phyloP scores from a whole-genome alignment of 139 green algal genomes.

The Picocystis salinarum region DNA sequence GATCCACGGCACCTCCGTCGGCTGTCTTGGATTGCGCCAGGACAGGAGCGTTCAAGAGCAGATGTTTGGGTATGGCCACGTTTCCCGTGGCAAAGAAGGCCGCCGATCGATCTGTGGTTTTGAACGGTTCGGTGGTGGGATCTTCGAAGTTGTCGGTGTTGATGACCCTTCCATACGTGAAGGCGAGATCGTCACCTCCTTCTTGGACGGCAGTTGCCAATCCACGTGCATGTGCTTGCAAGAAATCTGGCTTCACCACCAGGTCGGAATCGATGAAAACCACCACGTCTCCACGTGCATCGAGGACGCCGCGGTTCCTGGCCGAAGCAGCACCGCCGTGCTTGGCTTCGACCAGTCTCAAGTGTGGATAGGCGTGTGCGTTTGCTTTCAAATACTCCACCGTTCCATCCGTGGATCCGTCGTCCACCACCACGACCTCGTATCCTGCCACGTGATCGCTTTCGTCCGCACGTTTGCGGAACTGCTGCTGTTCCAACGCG shows the following conservation, averaged over 20 bases:
- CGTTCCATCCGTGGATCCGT: constrained; percentile 17
- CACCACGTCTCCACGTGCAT: constrained; percentile 3
- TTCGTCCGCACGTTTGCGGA: too few species aligned
- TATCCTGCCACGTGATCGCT: too few species aligned
- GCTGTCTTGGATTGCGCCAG: not conserved
- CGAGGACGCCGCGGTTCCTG: constrained; percentile 11
- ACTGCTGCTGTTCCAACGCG: constrained; percentile 14
- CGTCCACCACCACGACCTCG: constrained; percentile 24
- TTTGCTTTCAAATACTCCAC: constrained; percentile 8
- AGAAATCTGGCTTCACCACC: constrained; percentile 12
- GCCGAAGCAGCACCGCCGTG: constrained; percentile 12
- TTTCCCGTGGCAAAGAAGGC: constrained; percentile 28
- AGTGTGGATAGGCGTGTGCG: not conserved
- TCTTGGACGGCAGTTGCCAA: not conserved
- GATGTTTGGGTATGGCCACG: constrained; percentile 6
- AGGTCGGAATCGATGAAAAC: constrained; percentile 26
- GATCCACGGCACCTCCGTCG: constrained; percentile 1
- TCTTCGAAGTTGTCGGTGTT: constrained; percentile 22
- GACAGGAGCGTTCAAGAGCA: too few species aligned
- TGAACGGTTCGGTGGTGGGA: constrained; percentile 4
- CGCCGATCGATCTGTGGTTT: not conserved
- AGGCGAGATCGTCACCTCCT: too few species aligned
- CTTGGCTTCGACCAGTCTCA: constrained; percentile 9
- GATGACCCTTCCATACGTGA: constrained; percentile 19
- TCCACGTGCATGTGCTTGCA: not conserved